These are phyloP conservation scores for Salix suchowensis DNA, from an alignment of 345 rosid genomes.

Conservation along the genomic window DNA sequence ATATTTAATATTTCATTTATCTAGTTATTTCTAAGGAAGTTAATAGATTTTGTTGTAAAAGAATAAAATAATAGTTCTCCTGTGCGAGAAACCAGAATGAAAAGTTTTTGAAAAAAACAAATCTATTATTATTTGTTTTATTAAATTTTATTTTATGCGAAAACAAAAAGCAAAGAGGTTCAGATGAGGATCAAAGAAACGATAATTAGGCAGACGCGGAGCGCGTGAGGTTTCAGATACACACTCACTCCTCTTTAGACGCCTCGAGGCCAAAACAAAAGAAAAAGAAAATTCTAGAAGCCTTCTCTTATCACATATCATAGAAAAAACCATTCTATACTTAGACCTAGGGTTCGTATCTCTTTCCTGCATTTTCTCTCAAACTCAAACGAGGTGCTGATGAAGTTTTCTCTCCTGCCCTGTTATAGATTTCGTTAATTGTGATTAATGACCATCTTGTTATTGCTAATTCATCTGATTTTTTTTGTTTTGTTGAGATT, in stretches of 20 bases:
- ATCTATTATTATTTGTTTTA: too few species aligned
- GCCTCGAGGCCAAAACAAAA: background rate
- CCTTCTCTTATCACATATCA: slow-evolving; percentile 6
- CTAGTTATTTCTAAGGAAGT: too few species aligned
- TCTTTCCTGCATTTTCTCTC: background rate
- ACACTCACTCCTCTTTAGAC: background rate
- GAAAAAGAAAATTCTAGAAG: background rate
- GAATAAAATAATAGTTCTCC: too few species aligned
- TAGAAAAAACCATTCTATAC: background rate
- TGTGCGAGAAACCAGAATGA: too few species aligned
- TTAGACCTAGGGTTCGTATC: slow-evolving; percentile 8
- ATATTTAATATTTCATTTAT: too few species aligned
- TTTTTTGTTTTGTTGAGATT: background rate
- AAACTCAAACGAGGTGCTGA: background rate
- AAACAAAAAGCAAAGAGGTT: too few species aligned
- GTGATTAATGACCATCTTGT: background rate
- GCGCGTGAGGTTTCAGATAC: too few species aligned
- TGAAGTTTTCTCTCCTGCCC: background rate
- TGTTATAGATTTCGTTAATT: background rate
- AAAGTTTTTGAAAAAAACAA: too few species aligned
- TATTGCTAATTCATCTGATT: background rate
- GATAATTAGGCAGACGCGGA: too few species aligned
- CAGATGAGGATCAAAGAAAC: too few species aligned
- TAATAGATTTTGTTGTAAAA: too few species aligned
- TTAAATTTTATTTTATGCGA: too few species aligned